These are phyloP conservation scores for Sporothrix sp. DNA, from an alignment of 2,329 filamentous ascomycete species.

Conservation along the genomic window DNA sequence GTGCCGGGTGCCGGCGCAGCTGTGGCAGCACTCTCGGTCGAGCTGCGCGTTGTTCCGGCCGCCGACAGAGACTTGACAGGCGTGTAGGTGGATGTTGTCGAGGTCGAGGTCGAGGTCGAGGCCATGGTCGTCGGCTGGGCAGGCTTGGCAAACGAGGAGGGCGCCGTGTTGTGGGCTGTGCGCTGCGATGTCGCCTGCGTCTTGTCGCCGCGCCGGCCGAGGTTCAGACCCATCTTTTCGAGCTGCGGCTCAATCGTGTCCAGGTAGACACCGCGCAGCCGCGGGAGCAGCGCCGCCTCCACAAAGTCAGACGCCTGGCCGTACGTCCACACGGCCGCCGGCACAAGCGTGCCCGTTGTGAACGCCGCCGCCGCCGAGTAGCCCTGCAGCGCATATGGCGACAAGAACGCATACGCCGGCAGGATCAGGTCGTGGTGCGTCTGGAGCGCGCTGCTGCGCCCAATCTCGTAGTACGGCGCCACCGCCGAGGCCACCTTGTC, in stretches of 20 bases:
- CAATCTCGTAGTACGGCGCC: conserved; percentile 63
- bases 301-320: conserved; percentile 61
- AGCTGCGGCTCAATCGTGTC: conserved; percentile 95
- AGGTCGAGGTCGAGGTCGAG: conserved; percentile 22
- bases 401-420: conserved; percentile 63
- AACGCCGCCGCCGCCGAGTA: conserved; percentile 60
- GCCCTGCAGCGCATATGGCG: conserved; percentile 60
- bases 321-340: conserved; percentile 61
- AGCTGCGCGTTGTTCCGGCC: conserved; percentile 5
- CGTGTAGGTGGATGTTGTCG: conserved; percentile 15
- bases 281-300: conserved; percentile 70
- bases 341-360: conserved; percentile 58
- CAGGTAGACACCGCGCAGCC: conserved; percentile 67
- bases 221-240: conserved; percentile 78
- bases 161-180: conserved; percentile 12
- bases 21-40: conserved; percentile 19
- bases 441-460: conserved; percentile 52
- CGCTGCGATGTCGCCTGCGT: conserved; percentile 14
- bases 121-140: conserved; percentile 19
- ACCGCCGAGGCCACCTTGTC: conserved; percentile 47
- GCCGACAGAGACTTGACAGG: background rate
- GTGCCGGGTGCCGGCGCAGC: conserved; percentile 14
- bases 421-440: conserved; percentile 64
- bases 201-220: conserved; percentile 62
- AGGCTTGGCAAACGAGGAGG: conserved; percentile 31